These are phyloP conservation scores for Pythium periplocum DNA, from an alignment of 352 stramenopile genomes.

Conservation along the genomic window DNA sequence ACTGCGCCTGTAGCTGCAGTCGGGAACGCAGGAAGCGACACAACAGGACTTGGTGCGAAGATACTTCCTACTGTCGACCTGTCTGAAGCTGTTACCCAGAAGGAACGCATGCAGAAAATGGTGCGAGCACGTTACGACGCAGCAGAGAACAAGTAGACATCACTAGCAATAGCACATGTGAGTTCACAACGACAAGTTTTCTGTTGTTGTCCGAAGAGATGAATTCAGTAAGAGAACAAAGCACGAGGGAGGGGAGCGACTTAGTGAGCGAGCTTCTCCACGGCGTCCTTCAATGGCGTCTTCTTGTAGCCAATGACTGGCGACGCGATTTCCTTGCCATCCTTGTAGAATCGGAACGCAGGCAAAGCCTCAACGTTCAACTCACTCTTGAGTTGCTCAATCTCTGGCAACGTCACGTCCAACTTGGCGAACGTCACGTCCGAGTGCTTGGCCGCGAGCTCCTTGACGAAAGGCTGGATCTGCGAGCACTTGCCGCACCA, in stretches of 20 bases:
- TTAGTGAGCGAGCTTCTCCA: constrained; percentile 46
- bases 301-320: constrained; percentile 86
- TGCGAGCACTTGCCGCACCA: constrained; percentile 86
- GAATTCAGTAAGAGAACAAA: too few species aligned
- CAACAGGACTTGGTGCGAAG: constrained; percentile 44
- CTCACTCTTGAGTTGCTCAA: constrained; percentile 72
- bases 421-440: constrained; percentile 78
- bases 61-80: constrained; percentile 32
- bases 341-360: constrained; percentile 86
- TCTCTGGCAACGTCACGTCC: constrained; percentile 64
- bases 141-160: constrained; percentile 2
- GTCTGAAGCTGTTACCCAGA: constrained; percentile 44
- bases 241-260: background rate
- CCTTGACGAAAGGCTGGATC: constrained; percentile 72
- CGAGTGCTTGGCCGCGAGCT: constrained; percentile 56
- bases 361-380: constrained; percentile 67
- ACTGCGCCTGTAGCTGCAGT: constrained; percentile 53
- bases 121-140: constrained; percentile 56
- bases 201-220: too few species aligned
- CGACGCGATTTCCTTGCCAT: constrained; percentile 64
- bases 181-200: constrained; percentile 5
- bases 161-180: too few species aligned
- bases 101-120: constrained; percentile 58
- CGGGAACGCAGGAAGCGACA: constrained; percentile 34
- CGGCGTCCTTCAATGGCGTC: constrained; percentile 61